Evolutionary conservation across 768 basidiomycete genomes (phyloP).

Genomic region (Podaxis sp.): DNA sequence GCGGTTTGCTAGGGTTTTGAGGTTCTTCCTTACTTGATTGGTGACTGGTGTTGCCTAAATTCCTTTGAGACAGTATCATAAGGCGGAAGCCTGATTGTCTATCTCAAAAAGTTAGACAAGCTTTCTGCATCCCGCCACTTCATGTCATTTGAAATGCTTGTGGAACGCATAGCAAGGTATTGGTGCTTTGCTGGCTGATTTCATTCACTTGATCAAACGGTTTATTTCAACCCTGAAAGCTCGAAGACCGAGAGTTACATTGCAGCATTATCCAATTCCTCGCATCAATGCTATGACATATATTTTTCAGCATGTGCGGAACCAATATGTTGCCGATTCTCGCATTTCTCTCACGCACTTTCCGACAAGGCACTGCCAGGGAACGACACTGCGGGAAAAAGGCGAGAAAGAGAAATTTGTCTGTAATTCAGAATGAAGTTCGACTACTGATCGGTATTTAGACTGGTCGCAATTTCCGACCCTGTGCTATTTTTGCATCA

Average conservation of each 20-base stretch:
- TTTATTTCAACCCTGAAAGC: too few relatives aligned
- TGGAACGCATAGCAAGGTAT: too few relatives aligned
- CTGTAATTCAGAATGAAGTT: not conserved
- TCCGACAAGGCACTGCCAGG: not conserved
- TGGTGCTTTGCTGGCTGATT: too few relatives aligned
- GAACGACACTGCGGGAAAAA: not conserved
- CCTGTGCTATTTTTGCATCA: slow-evolving; percentile 2
- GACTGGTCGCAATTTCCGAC: not conserved
- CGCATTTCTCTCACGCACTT: not conserved
- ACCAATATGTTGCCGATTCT: not conserved
- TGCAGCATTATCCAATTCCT: too few relatives aligned
- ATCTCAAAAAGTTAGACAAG: not conserved
- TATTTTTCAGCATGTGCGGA: not conserved
- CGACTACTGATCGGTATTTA: not conserved
- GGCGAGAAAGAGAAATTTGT: not conserved
- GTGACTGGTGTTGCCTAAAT: too few relatives aligned
- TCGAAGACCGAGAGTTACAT: too few relatives aligned
- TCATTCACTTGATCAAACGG: too few relatives aligned
- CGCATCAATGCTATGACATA: too few relatives aligned
- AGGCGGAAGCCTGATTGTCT: not conserved
- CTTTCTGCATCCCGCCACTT: too few relatives aligned
- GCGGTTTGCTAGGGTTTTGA: not conserved
- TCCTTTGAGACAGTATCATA: too few relatives aligned
- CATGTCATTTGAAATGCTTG: too few relatives aligned
- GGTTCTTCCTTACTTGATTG: not conserved